Evolutionary conservation across 2,329 filamentous ascomycete genomes (phyloP), one percentile per base, ranked within the genome.

Genomic region (Endoconidiophora laricicola): DNA sequence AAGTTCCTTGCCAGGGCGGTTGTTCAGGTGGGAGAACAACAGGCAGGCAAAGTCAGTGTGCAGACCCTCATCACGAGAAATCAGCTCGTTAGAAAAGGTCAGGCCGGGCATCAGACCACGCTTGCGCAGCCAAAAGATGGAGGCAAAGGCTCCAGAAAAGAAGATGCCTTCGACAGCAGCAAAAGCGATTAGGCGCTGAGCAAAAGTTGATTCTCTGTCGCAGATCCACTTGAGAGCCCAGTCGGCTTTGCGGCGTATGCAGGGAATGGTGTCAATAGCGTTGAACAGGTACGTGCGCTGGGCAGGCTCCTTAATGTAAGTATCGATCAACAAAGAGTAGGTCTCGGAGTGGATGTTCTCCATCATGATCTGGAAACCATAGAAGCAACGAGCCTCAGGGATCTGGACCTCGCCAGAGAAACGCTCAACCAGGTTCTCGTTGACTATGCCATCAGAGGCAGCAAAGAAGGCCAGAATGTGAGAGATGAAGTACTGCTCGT

Each of bases 361-460:
- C 86, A 98, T 96, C 91, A 98, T 98, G 73, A 96, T 96, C 73
- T 98, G 91, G 78, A 98, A 98, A 57, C 91, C 91, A 68, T 98
- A 98, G 77, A 98, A 98, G 80, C 91, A 98, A 61, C 91, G 87
- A 56, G 91, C 91, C 71, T 98, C 91, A 9, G 91, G 90, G 53
- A 96, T 81, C 71, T 98, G 91, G 26, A 98, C 90, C 69, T 98
- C 91, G 57, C 78, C 81, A 61, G 86, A 94, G 79, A 98, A 98
- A 56, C 91, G 86, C 78, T 96, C 88, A 54, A 98, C 81, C 22
- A 98, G 76, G 74, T 98, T 98, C 78, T 98, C 91, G 65, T 98
- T 98, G 74, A 98, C 91, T 58, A 98, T 98, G 63, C 91, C 91
- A 62, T 98, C 91, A 0, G 91, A 98, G 23, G 91, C 91, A 58